Evolutionary conservation across 2,329 filamentous ascomycete genomes (phyloP).

Genomic region (Gyromitra esculenta): DNA sequence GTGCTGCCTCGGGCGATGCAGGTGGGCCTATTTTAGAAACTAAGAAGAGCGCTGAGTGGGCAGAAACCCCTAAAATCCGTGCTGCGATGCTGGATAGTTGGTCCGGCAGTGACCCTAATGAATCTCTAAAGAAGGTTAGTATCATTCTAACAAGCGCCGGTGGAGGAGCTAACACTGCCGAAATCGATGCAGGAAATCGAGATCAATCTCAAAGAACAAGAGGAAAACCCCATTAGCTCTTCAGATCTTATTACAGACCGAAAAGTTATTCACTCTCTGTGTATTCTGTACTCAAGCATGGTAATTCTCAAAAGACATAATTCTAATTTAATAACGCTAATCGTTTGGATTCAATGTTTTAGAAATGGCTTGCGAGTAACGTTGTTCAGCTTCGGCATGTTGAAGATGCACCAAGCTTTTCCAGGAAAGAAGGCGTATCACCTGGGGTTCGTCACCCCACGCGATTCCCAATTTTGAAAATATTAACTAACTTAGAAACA

Average conservation of each 20-base stretch:
- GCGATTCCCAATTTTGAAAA: slow-evolving; percentile 31
- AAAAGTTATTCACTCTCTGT: slow-evolving; percentile 84
- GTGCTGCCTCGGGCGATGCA: slow-evolving; percentile 41
- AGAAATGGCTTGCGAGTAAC: slow-evolving; percentile 90
- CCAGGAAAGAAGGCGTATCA: slow-evolving; percentile 50
- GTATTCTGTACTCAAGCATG: slow-evolving; percentile 94
- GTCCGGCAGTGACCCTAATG: slow-evolving; percentile 31
- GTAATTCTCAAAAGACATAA: slow-evolving; percentile 58
- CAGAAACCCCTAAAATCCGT: slow-evolving; percentile 52
- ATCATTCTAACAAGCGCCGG: background rate
- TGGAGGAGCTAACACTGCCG: background rate
- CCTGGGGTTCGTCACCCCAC: slow-evolving; percentile 60
- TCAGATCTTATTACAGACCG: slow-evolving; percentile 85
- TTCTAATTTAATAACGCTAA: slow-evolving; percentile 44
- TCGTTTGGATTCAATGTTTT: background rate
- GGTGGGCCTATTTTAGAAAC: slow-evolving; percentile 48
- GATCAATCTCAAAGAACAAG: slow-evolving; percentile 69
- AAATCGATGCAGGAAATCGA: slow-evolving; percentile 64
- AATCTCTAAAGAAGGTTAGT: slow-evolving; percentile 46
- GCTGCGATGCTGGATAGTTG: slow-evolving; percentile 56
- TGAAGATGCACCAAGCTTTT: slow-evolving; percentile 61
- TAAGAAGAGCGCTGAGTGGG: slow-evolving; percentile 57
- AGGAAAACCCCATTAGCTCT: slow-evolving; percentile 51
- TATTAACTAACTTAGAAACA: slow-evolving; percentile 30
- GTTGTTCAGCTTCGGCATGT: slow-evolving; percentile 83